Percentiles rank a stretch among this genome's conserved stretches.
These are phyloP conservation scores for Bipolaris sorokiniana DNA, from an alignment of 2,329 filamentous ascomycete species.

Conservation along the genomic window DNA sequence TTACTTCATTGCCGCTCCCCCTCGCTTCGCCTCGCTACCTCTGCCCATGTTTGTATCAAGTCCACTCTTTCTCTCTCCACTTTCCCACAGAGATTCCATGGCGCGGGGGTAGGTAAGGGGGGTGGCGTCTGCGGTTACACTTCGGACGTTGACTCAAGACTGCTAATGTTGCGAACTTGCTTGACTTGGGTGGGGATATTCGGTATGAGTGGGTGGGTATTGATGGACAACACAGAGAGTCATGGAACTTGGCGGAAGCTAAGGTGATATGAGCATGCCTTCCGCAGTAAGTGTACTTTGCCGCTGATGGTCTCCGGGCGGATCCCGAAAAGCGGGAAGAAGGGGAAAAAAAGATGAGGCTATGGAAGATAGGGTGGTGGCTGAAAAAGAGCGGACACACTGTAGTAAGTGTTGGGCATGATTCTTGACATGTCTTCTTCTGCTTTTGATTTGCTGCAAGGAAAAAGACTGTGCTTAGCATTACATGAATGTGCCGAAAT, in stretches of 20 bases:
- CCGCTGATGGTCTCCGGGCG: background rate
- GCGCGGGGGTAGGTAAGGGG: background rate
- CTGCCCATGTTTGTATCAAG: background rate
- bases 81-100: background rate
- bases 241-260: slow-evolving; percentile 8
- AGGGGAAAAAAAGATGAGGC: background rate
- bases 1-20: slow-evolving; percentile 1
- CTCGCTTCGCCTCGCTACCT: background rate
- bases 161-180: background rate
- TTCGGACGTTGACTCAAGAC: background rate
- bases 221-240: background rate
- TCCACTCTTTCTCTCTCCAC: background rate
- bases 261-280: slow-evolving; percentile 8
- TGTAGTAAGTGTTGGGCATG: background rate
- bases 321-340: background rate
- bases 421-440: background rate
- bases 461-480: background rate
- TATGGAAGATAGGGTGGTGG: background rate
- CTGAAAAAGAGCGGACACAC: background rate
- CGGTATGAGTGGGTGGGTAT: background rate
- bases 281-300: background rate
- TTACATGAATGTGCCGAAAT: background rate
- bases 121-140: background rate
- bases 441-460: background rate
- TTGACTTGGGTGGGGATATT: background rate